Evolutionary conservation across 2,329 filamentous ascomycete species (phyloP).

Genomic region (Lasiodiplodia citricola): DNA sequence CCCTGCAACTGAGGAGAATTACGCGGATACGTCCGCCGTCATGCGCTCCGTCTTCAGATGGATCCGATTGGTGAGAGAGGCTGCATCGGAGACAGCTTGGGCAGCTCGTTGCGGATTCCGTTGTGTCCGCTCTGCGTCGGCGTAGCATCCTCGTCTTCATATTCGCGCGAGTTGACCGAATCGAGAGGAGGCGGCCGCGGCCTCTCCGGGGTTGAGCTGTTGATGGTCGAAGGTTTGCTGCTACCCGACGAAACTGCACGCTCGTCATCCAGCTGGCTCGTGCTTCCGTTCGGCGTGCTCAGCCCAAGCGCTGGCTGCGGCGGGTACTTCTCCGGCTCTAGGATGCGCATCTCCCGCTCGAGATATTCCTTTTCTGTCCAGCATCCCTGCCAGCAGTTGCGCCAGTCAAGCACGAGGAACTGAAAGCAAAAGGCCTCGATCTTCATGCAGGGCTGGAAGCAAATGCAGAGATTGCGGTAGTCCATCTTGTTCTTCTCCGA

Average conservation of each 20-base stretch:
- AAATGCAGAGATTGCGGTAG: slow-evolving; percentile 92
- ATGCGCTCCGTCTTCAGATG: slow-evolving; percentile 9
- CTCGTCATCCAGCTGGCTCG: slow-evolving; percentile 49
- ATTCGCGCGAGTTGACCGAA: slow-evolving; percentile 17
- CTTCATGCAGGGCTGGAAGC: slow-evolving; percentile 96
- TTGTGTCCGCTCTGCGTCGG: slow-evolving; percentile 46
- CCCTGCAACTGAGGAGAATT: slow-evolving; percentile 12
- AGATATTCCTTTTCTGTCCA: slow-evolving; percentile 84
- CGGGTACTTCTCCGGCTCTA: slow-evolving; percentile 29
- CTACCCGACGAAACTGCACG: slow-evolving; percentile 65
- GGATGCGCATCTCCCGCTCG: slow-evolving; percentile 60
- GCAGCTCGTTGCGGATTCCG: slow-evolving; percentile 47
- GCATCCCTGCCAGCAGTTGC: slow-evolving; percentile 96
- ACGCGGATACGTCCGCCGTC: not conserved
- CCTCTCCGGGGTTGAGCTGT: slow-evolving; percentile 28
- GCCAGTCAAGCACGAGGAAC: slow-evolving; percentile 93
- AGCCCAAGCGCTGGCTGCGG: slow-evolving; percentile 12
- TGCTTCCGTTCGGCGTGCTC: slow-evolving; percentile 21
- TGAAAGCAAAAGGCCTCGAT: slow-evolving; percentile 95
- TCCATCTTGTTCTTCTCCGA: slow-evolving; percentile 99
- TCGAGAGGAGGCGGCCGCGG: slow-evolving; percentile 27
- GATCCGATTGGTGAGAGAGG: slow-evolving; percentile 60
- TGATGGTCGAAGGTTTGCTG: slow-evolving; percentile 56
- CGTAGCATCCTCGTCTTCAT: slow-evolving; percentile 27
- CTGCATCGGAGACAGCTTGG: slow-evolving; percentile 68